Percentiles rank a stretch among this genome's conserved stretches.
Conservation (phyloP, 1,284 basidiomycete genomes). For the Papiliotrema fonsecae region DNA sequence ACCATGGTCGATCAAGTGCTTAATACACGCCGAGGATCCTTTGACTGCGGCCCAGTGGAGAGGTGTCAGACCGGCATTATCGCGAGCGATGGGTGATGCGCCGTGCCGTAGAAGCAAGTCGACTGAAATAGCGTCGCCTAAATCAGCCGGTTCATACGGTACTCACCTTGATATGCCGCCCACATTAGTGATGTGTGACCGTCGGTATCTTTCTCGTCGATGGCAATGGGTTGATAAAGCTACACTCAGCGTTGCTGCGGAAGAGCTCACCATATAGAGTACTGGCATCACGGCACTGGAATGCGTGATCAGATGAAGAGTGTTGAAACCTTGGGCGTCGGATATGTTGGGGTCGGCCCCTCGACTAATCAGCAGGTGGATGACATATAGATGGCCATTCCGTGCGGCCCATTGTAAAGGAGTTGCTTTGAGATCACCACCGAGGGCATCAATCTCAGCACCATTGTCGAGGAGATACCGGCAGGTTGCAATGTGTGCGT, state of each 20-base stretch:
- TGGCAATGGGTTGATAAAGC: constrained; percentile 81
- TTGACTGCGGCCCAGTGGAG: constrained; percentile 99
- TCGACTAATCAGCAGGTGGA: constrained; percentile 81
- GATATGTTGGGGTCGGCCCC: constrained; percentile 86
- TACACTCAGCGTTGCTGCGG: constrained; percentile 7
- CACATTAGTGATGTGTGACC: constrained; percentile 97
- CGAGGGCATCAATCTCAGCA: constrained; percentile 90
- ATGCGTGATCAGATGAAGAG: constrained; percentile 90
- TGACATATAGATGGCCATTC: constrained; percentile 91
- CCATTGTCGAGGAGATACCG: constrained; percentile 78
- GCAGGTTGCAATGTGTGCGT: constrained; percentile 45
- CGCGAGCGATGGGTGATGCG: constrained; percentile 68
- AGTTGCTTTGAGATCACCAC: constrained; percentile 92
- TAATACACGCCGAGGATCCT: constrained; percentile 79
- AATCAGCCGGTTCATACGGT: background rate
- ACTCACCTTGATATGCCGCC: constrained; percentile 82
- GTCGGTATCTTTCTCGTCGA: constrained; percentile 81
- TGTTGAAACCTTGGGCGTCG: constrained; percentile 95
- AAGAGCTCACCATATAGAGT: constrained; percentile 61
- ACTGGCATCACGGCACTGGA: constrained; percentile 91
- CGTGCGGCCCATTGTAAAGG: constrained; percentile 96
- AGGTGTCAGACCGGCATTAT: constrained; percentile 79
- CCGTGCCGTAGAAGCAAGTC: constrained; percentile 86
- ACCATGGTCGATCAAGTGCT: constrained; percentile 76
- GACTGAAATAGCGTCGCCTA: constrained; percentile 87